These are phyloP conservation scores for Catharanthus roseus DNA, from an alignment of 257 asterid species.

Conservation along the genomic window DNA sequence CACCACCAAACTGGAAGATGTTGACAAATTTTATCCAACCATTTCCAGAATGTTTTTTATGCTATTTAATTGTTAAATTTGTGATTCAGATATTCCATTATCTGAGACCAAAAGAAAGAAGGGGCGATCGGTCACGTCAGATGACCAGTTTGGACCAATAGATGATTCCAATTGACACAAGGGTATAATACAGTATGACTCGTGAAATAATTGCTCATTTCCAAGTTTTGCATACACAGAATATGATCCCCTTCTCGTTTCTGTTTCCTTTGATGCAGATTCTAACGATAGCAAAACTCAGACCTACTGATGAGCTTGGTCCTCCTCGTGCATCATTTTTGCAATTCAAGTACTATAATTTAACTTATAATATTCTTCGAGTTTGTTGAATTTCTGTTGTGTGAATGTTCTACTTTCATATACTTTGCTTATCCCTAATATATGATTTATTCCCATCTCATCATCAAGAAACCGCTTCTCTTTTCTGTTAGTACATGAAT, in stretches of 20 bases:
- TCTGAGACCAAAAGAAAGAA: slow-evolving; percentile 53
- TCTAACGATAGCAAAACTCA: background rate
- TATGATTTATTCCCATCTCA: background rate
- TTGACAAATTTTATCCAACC: background rate
- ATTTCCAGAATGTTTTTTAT: background rate
- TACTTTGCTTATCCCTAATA: background rate
- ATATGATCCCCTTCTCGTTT: background rate
- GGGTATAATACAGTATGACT: slow-evolving; percentile 26
- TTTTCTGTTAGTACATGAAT: background rate
- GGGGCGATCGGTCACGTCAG: slow-evolving; percentile 47
- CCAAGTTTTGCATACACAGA: background rate
- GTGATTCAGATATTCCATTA: slow-evolving; percentile 48
- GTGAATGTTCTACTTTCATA: background rate
- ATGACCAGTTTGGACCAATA: slow-evolving; percentile 48
- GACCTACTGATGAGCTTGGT: background rate
- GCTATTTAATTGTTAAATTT: background rate
- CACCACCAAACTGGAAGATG: no score
- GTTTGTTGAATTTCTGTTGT: background rate
- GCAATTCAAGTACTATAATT: background rate
- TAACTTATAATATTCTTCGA: background rate
- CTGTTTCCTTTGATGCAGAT: slow-evolving; percentile 1
- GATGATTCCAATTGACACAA: slow-evolving; percentile 42
- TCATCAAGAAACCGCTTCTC: background rate
- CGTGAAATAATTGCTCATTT: background rate
- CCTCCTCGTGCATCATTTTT: background rate